phyloP scores from a whole-genome alignment of 1,139 yeast genomes.

The Debaryomyces subglobosus region DNA sequence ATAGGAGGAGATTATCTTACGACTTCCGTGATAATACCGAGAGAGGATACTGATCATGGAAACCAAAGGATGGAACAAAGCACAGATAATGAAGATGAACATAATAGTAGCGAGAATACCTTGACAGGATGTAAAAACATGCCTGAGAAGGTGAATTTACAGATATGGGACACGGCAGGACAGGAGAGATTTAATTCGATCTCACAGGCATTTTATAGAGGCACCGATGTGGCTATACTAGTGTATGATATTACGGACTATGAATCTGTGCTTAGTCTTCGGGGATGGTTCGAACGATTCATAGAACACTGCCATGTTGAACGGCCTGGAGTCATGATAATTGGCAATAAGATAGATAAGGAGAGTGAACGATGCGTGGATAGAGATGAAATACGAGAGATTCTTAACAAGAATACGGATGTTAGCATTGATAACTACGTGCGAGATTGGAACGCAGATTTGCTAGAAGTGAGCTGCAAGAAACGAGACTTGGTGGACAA shows the following conservation, averaged over 20 bases:
- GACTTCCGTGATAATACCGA: conserved; percentile 32
- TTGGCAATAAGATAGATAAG: conserved; percentile 58
- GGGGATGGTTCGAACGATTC: conserved; percentile 56
- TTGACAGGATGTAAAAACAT: background rate
- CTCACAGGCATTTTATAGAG: conserved; percentile 61
- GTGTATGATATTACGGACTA: conserved; percentile 61
- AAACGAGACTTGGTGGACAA: conserved; percentile 37
- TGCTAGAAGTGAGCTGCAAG: conserved; percentile 51
- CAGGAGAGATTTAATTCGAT: conserved; percentile 66
- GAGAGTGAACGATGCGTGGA: conserved; percentile 42
- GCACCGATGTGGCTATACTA: conserved; percentile 60
- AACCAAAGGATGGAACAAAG: background rate
- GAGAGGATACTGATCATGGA: background rate
- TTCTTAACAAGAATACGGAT: conserved; percentile 34
- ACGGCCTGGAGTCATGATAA: conserved; percentile 53
- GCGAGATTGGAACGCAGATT: conserved; percentile 43
- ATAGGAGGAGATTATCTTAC: conserved; percentile 66
- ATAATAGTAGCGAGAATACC: background rate
- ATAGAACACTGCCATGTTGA: conserved; percentile 53
- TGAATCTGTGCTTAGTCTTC: conserved; percentile 53
- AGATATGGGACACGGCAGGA: conserved; percentile 72
- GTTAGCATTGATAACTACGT: conserved; percentile 37
- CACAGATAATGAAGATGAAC: conserved; percentile 3
- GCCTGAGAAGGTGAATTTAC: conserved; percentile 40
- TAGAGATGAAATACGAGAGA: conserved; percentile 42